A percentile compares a stretch with the other conserved stretches of the same genome.
phyloP scores from a whole-genome alignment of 495 filamentous ascomycete genomes.

The Penicillium silybi region DNA sequence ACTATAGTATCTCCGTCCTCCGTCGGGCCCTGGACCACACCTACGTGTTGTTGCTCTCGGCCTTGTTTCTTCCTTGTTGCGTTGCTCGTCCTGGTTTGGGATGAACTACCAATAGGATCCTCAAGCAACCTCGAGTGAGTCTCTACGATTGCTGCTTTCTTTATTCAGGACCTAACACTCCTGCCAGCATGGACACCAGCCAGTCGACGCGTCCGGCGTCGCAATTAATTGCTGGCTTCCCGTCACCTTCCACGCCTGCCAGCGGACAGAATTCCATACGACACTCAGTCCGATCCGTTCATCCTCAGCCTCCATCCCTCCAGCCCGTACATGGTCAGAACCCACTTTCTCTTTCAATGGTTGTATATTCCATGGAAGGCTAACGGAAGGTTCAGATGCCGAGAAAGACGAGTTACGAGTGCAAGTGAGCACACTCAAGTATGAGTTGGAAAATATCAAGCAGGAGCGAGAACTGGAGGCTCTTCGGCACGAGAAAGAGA shows the following conservation, averaged over 20 bases:
- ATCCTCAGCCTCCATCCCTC: constrained; percentile 24
- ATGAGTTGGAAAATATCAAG: constrained; percentile 69
- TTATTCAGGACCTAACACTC: neutral
- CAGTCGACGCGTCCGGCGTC: constrained; percentile 29
- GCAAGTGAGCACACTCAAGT: constrained; percentile 63
- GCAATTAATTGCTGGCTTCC: constrained; percentile 30
- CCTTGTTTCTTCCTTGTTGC: neutral
- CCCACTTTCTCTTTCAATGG: neutral
- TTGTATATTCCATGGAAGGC: neutral
- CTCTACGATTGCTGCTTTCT: neutral
- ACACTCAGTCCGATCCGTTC: constrained; percentile 26
- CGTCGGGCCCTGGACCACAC: too few relatives aligned
- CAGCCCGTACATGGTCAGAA: constrained; percentile 19
- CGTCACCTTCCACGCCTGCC: constrained; percentile 31
- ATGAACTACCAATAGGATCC: neutral
- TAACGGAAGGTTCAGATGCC: constrained; percentile 27
- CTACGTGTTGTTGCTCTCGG: neutral
- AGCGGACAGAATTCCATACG: constrained; percentile 23
- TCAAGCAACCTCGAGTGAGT: neutral
- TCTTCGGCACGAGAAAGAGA: constrained; percentile 75
- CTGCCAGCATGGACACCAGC: constrained; percentile 28
- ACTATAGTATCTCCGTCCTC: too few relatives aligned
- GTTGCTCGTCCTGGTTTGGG: neutral
- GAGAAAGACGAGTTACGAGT: constrained; percentile 65
- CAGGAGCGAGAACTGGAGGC: constrained; percentile 79